Evolutionary conservation across 768 basidiomycete genomes (phyloP).

Genomic region (Plicaturopsis crispa): DNA sequence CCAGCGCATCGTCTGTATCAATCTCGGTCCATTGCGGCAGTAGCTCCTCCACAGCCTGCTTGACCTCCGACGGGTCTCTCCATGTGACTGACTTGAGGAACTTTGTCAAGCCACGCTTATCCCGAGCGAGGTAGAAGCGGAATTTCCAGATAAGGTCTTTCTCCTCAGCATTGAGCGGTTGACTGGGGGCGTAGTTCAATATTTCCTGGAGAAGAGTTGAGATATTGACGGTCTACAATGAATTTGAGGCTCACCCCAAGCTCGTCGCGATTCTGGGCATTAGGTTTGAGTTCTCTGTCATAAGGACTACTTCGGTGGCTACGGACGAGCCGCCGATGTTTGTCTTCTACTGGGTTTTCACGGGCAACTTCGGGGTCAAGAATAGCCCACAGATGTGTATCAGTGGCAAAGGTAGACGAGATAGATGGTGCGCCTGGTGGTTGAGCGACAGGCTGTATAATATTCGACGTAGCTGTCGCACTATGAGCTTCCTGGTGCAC

Average conservation of each 20-base stretch:
- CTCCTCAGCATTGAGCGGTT: slow-evolving; percentile 79
- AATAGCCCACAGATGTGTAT: slow-evolving; percentile 77
- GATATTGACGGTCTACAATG: background rate
- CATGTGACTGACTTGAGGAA: slow-evolving; percentile 97
- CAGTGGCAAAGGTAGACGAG: slow-evolving; percentile 45
- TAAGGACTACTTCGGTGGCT: slow-evolving; percentile 94
- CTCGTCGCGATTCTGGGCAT: slow-evolving; percentile 91
- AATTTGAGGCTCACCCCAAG: slow-evolving; percentile 55
- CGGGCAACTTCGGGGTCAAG: slow-evolving; percentile 86
- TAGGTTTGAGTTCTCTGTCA: slow-evolving; percentile 93
- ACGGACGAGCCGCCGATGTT: slow-evolving; percentile 88
- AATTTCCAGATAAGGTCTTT: slow-evolving; percentile 99
- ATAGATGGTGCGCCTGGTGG: slow-evolving; percentile 37
- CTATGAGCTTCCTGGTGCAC: slow-evolving; percentile 30
- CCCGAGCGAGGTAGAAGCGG: slow-evolving; percentile 91
- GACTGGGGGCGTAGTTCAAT: slow-evolving; percentile 86
- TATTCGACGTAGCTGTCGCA: slow-evolving; percentile 31
- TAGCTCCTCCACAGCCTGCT: slow-evolving; percentile 94
- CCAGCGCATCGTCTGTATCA: slow-evolving; percentile 93
- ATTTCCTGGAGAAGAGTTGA: slow-evolving; percentile 53
- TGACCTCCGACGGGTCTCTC: slow-evolving; percentile 93
- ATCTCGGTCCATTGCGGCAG: slow-evolving; percentile 96
- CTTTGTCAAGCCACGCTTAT: slow-evolving; percentile 92
- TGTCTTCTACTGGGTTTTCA: slow-evolving; percentile 97
- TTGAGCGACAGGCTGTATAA: slow-evolving; percentile 32